Percentiles rank a stretch among this genome's conserved stretches.
phyloP scores from a whole-genome alignment of 495 filamentous ascomycete genomes.

The Cladorrhinum samala region DNA sequence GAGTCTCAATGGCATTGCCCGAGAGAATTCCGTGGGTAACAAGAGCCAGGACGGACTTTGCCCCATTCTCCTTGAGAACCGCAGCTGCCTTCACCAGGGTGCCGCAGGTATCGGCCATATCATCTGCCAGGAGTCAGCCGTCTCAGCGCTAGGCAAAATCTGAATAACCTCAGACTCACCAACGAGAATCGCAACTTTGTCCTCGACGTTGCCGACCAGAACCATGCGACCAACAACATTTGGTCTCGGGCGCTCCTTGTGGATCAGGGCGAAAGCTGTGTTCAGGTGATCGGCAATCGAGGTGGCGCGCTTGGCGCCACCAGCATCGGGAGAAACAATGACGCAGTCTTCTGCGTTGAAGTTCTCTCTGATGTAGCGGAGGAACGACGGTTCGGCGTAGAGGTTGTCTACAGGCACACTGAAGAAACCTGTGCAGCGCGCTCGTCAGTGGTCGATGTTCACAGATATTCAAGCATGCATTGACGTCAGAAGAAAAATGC shows the following conservation, averaged over 20 bases:
- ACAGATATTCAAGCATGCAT: too few relatives aligned
- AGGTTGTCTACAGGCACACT: slow-evolving; percentile 91
- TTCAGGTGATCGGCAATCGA: slow-evolving; percentile 92
- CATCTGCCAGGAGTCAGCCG: slow-evolving; percentile 30
- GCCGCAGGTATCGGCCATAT: slow-evolving; percentile 95
- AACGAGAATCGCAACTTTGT: slow-evolving; percentile 51
- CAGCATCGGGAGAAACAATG: slow-evolving; percentile 94
- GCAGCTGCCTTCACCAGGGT: slow-evolving; percentile 86
- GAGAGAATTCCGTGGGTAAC: slow-evolving; percentile 95
- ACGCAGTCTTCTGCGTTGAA: slow-evolving; percentile 76
- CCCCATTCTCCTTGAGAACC: slow-evolving; percentile 84
- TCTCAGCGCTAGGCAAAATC: too few relatives aligned
- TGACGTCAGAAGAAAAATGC: background rate
- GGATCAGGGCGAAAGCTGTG: slow-evolving; percentile 94
- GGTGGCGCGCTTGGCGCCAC: slow-evolving; percentile 95
- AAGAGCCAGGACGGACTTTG: slow-evolving; percentile 81
- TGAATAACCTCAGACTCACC: slow-evolving; percentile 23
- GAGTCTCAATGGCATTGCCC: slow-evolving; percentile 81
- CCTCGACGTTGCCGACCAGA: slow-evolving; percentile 70
- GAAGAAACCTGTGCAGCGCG: slow-evolving; percentile 72
- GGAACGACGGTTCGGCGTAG: slow-evolving; percentile 89
- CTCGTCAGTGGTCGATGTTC: background rate
- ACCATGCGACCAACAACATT: slow-evolving; percentile 98
- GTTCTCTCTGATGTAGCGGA: slow-evolving; percentile 87
- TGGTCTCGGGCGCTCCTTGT: slow-evolving; percentile 92